phyloP scores from a whole-genome alignment of 1,284 basidiomycete species.

The Chondrostereum purpureum region DNA sequence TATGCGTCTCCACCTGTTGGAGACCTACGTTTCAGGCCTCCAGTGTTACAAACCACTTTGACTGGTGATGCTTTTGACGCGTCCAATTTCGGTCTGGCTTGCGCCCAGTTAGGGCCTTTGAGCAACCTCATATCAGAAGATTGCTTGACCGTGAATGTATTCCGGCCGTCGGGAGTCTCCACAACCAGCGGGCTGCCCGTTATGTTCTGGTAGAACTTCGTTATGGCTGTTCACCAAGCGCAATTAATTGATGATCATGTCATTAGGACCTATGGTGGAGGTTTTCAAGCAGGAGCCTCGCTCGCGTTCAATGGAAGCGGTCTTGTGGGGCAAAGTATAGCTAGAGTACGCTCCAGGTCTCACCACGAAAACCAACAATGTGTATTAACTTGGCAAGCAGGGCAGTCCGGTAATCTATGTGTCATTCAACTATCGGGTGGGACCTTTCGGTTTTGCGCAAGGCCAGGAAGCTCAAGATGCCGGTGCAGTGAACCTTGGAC shows the following conservation, averaged over 20 bases:
- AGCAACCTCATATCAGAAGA: conserved; percentile 31
- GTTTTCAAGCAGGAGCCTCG: conserved; percentile 27
- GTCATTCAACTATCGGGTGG: conserved; percentile 37
- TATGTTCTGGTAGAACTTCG: conserved; percentile 23
- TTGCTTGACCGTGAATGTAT: conserved; percentile 29
- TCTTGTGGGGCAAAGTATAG: conserved; percentile 38
- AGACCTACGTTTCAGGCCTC: background rate
- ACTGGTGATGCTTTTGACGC: background rate
- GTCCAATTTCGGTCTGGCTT: background rate
- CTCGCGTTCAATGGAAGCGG: conserved; percentile 31
- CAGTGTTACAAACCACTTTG: conserved; percentile 1
- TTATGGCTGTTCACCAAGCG: conserved; percentile 16
- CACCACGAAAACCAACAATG: too few relatives aligned
- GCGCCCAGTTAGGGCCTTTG: background rate
- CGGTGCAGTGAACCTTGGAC: conserved; percentile 27
- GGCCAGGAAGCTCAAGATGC: conserved; percentile 24
- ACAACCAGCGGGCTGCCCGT: conserved; percentile 26
- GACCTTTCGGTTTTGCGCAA: conserved; percentile 32
- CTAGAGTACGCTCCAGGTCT: conserved; percentile 24
- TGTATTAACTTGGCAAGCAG: too few relatives aligned
- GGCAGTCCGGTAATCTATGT: conserved; percentile 52
- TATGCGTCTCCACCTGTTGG: background rate
- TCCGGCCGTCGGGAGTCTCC: background rate
- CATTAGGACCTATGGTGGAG: conserved; percentile 30
- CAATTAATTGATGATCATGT: background rate